Percentiles rank a stretch among this genome's conserved stretches.
Conservation (phyloP, 1,284 basidiomycete genomes). For the Ceratobasidium sp. region DNA sequence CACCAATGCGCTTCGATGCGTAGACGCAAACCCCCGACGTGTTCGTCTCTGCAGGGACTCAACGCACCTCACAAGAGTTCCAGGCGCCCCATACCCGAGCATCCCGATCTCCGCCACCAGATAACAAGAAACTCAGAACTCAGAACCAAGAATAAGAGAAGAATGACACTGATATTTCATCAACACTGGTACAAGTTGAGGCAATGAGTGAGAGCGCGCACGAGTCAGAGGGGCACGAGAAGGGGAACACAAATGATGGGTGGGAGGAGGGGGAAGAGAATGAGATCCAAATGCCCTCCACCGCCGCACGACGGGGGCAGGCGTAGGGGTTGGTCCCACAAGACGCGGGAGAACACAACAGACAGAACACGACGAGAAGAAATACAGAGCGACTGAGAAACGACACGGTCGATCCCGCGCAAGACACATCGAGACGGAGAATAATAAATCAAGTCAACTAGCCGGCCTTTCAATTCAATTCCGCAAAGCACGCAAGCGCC, state of each 20-base stretch:
- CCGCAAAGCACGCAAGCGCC: neutral
- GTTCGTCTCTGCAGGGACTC: too few relatives aligned
- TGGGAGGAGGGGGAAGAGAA: too few relatives aligned
- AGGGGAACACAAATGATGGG: constrained; percentile 14
- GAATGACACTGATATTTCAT: constrained; percentile 38
- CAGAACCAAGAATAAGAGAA: constrained; percentile 2
- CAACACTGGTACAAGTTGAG: too few relatives aligned
- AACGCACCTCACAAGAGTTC: neutral
- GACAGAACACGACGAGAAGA: constrained; percentile 1
- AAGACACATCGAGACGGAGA: neutral
- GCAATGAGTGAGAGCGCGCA: too few relatives aligned
- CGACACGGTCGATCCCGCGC: neutral
- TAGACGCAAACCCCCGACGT: neutral
- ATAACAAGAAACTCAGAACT: neutral
- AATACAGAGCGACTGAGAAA: constrained; percentile 5
- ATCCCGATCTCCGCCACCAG: neutral
- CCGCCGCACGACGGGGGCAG: constrained; percentile 20
- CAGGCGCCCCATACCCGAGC: neutral
- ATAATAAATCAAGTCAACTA: neutral
- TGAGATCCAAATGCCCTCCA: constrained; percentile 40
- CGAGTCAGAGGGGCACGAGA: neutral
- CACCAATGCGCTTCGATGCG: neutral
- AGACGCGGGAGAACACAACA: neutral
- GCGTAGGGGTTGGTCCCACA: constrained; percentile 31
- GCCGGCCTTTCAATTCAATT: neutral